Percentiles rank a stretch among this genome's conserved stretches.
Conservation (phyloP, 2,329 filamentous ascomycete species). For the Chalara sp. region DNA sequence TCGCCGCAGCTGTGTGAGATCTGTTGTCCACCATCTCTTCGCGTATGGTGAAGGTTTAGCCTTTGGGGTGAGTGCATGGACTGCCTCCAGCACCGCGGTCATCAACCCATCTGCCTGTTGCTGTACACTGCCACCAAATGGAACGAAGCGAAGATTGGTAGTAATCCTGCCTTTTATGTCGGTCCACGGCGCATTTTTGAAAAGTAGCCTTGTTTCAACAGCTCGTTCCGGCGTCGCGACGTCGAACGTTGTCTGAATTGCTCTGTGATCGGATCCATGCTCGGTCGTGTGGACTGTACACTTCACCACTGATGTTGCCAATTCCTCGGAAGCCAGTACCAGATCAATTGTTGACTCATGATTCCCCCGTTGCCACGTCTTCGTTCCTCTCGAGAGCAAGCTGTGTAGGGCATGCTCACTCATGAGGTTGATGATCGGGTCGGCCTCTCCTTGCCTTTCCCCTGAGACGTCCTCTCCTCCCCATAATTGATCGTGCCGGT, state of each 20-base stretch:
- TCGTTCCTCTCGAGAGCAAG: too few species aligned
- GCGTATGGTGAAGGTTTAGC: constrained; percentile 21
- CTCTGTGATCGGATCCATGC: constrained; percentile 25
- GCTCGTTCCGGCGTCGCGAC: neutral
- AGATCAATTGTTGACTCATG: too few species aligned
- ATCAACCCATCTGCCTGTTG: constrained; percentile 10
- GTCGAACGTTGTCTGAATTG: constrained; percentile 27
- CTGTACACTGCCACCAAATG: constrained; percentile 5
- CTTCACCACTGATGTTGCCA: too few species aligned
- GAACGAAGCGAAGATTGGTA: neutral
- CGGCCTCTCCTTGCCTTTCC: too few species aligned
- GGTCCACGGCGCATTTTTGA: constrained; percentile 25
- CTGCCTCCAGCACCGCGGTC: constrained; percentile 7
- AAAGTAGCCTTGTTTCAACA: constrained; percentile 10
- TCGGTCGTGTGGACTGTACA: constrained; percentile 6
- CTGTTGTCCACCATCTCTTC: constrained; percentile 25
- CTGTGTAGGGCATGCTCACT: too few species aligned
- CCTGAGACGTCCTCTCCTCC: too few species aligned
- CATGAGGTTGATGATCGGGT: too few species aligned
- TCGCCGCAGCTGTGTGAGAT: constrained; percentile 22
- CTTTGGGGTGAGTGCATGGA: constrained; percentile 2
- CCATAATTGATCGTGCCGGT: too few species aligned
- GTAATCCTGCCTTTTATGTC: constrained; percentile 9
- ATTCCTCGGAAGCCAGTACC: too few species aligned
- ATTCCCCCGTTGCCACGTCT: too few species aligned